These are phyloP conservation scores for Psidium guajava DNA, from an alignment of 345 rosid genomes.

Conservation along the genomic window DNA sequence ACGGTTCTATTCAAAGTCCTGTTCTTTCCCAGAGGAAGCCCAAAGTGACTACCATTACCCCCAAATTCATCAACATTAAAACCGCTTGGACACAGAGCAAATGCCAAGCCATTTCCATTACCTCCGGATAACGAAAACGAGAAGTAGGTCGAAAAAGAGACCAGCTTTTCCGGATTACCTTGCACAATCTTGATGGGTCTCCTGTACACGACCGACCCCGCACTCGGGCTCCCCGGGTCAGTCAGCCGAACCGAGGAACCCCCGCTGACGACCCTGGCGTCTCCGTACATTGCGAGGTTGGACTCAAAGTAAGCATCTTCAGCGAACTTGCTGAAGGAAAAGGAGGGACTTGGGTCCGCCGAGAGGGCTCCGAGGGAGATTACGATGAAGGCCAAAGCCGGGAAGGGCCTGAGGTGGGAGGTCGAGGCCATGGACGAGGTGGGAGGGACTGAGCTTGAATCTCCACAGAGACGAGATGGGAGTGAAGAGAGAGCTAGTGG, in stretches of 20 bases:
- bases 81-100: constrained; percentile 46
- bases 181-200: constrained; percentile 50
- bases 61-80: constrained; percentile 18
- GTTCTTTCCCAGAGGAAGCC: constrained; percentile 24
- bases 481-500: not conserved
- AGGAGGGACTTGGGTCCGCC: constrained; percentile 33
- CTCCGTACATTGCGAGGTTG: constrained; percentile 48
- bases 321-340: constrained; percentile 33
- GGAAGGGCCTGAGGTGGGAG: constrained; percentile 11
- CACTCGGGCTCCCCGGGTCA: not conserved
- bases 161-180: constrained; percentile 29
- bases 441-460: constrained; percentile 11
- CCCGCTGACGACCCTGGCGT: constrained; percentile 33
- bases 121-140: constrained; percentile 42
- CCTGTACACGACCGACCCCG: constrained; percentile 53
- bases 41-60: constrained; percentile 15
- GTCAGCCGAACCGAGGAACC: constrained; percentile 57
- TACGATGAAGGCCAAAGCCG: constrained; percentile 8
- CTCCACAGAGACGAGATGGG: not conserved
- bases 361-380: constrained; percentile 18
- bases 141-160: constrained; percentile 54
- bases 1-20: constrained; percentile 13
- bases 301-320: constrained; percentile 44
- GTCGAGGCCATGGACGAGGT: constrained; percentile 37
- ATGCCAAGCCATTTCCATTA: constrained; percentile 52